Conservation (phyloP, 768 basidiomycete species). For the Naganishia onofrii region DNA sequence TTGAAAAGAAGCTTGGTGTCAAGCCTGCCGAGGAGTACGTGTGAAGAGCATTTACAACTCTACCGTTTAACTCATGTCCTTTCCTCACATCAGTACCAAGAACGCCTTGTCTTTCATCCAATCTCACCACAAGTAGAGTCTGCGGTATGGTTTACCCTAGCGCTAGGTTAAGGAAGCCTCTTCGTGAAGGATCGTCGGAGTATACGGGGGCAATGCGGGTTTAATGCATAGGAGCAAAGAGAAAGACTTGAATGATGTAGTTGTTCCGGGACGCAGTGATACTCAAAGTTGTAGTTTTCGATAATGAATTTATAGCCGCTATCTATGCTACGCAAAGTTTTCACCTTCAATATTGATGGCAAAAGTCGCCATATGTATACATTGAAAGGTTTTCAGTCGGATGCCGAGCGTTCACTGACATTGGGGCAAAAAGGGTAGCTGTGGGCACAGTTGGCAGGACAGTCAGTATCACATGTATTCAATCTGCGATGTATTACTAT, state of each 20-base stretch:
- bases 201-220: not conserved
- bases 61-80: not conserved
- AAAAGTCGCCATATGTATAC: not conserved
- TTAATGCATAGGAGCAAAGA: not conserved
- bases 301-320: constrained; percentile 22
- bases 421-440: no score
- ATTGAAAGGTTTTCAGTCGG: not conserved
- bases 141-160: not conserved
- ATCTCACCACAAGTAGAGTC: constrained; percentile 16
- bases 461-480: no score
- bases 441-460: not conserved
- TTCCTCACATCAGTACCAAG: not conserved
- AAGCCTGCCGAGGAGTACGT: constrained; percentile 69
- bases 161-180: not conserved
- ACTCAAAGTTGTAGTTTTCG: constrained; percentile 25
- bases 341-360: not conserved
- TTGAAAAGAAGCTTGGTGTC: constrained; percentile 80
- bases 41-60: not conserved
- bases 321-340: not conserved
- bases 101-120: constrained; percentile 23
- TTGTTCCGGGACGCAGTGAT: not conserved
- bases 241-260: no score
- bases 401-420: no score
- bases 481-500: no score
- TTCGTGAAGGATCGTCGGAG: not conserved